Evolutionary conservation across 805 yeast species (phyloP).

Genomic region (Saturnispora galanensis): DNA sequence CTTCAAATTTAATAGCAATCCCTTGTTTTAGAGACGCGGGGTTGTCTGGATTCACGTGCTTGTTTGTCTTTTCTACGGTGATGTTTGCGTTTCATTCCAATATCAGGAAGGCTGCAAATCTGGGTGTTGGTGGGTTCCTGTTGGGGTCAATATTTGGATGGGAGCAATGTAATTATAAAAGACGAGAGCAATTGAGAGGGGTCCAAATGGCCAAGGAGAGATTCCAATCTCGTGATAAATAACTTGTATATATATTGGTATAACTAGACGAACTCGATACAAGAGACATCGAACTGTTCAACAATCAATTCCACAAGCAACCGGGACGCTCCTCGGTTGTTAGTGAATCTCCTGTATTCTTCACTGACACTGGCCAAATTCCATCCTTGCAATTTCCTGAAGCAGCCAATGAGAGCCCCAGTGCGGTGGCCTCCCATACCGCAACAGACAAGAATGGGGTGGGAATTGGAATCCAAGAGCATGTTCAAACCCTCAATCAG

Average conservation of each 20-base stretch:
- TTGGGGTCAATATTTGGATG: slow-evolving; percentile 78
- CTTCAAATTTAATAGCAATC: slow-evolving; percentile 42
- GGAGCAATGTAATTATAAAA: slow-evolving; percentile 80
- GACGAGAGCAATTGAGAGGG: slow-evolving; percentile 28
- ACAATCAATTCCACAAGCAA: slow-evolving; percentile 84
- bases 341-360: slow-evolving; percentile 90
- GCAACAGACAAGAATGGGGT: slow-evolving; percentile 86
- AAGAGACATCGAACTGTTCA: slow-evolving; percentile 52
- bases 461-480: slow-evolving; percentile 70
- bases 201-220: slow-evolving; percentile 43
- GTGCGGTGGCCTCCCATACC: slow-evolving; percentile 98
- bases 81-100: slow-evolving; percentile 60
- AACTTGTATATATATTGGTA: not conserved
- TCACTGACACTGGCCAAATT: slow-evolving; percentile 87
- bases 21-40: slow-evolving; percentile 81
- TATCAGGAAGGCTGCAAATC: slow-evolving; percentile 55
- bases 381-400: slow-evolving; percentile 94
- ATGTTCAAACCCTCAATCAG: slow-evolving; percentile 46
- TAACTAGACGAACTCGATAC: slow-evolving; percentile 27
- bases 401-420: slow-evolving; percentile 92
- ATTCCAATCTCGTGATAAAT: slow-evolving; percentile 18
- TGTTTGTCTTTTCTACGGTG: slow-evolving; percentile 60
- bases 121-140: slow-evolving; percentile 75
- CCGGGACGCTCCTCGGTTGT: slow-evolving; percentile 75
- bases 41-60: slow-evolving; percentile 60